Percentiles rank a stretch among this genome's conserved stretches.
These are phyloP conservation scores for rapeseed (Brassica napus) DNA, from an alignment of 345 rosid species.

Conservation along the genomic window DNA sequence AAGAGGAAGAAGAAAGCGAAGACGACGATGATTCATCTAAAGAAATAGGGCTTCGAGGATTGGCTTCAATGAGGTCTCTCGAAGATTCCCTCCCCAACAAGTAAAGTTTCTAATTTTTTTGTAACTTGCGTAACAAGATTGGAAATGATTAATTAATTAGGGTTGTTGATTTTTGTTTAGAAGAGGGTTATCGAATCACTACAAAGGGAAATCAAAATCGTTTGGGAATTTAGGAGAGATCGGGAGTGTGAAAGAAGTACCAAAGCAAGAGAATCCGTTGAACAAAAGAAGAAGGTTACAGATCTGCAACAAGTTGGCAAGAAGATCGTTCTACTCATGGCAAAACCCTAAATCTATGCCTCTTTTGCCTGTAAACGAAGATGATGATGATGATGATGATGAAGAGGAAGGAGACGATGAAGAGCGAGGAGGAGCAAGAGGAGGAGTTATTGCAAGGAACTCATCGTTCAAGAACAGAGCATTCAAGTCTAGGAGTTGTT, in stretches of 20 bases:
- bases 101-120: not conserved
- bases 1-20: conserved; percentile 34
- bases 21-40: conserved; percentile 3
- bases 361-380: not conserved
- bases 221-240: not conserved
- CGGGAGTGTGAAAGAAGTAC: not conserved
- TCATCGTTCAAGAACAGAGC: conserved; percentile 1
- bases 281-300: not conserved
- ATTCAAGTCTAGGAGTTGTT: not conserved
- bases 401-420: not conserved
- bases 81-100: not conserved
- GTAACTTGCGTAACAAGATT: not conserved
- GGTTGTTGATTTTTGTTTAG: not conserved
- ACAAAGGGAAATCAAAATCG: not conserved
- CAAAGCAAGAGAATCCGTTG: not conserved
- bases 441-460: not conserved
- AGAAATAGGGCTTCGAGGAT: not conserved
- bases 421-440: not conserved
- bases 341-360: conserved; percentile 1
- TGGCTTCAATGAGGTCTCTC: not conserved
- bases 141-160: not conserved
- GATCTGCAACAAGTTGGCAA: not conserved
- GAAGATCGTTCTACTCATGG: not conserved
- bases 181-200: not conserved
- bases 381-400: not conserved